Conservation (phyloP, 306 rosid genomes). For the Urtica urens region DNA sequence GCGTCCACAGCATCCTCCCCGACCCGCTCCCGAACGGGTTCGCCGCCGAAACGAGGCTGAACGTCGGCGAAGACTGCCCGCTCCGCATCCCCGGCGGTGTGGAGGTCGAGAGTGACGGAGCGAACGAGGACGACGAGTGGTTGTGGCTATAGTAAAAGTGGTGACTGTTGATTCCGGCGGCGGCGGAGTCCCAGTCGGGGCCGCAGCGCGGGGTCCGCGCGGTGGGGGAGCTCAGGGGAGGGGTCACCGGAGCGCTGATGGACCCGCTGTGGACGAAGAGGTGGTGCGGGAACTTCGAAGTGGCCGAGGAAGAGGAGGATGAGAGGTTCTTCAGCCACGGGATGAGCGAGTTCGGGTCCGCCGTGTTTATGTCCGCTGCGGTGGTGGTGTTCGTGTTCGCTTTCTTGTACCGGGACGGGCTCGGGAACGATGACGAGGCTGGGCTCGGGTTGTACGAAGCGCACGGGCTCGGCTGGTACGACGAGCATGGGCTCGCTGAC, state of each 20-base stretch:
- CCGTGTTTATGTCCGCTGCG: conserved; percentile 3
- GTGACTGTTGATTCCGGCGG: neutral
- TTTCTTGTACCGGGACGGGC: conserved; percentile 37
- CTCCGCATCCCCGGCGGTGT: conserved; percentile 53
- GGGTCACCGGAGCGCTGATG: conserved; percentile 56
- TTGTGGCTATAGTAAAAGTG: conserved; percentile 14
- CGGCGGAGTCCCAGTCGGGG: conserved; percentile 33
- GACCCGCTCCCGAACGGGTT: conserved; percentile 32
- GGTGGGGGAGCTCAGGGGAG: conserved; percentile 55
- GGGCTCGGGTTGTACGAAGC: conserved; percentile 46
- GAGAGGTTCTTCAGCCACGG: conserved; percentile 59
- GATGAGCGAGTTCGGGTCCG: conserved; percentile 51
- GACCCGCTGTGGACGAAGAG: conserved; percentile 38
- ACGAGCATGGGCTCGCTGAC: conserved; percentile 45
- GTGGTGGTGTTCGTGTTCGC: conserved; percentile 12
- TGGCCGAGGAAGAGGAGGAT: conserved; percentile 35
- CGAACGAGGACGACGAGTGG: conserved; percentile 32
- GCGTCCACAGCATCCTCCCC: conserved; percentile 51
- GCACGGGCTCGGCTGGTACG: conserved; percentile 38
- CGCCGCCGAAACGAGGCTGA: conserved; percentile 41
- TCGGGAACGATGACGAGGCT: conserved; percentile 48
- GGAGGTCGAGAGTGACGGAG: conserved; percentile 45
- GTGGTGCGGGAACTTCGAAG: conserved; percentile 35
- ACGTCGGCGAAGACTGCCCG: conserved; percentile 51
- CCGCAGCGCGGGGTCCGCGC: conserved; percentile 36